Base-by-base conservation (phyloP, 75 land plant genomes). In the Pseudotsuga menziesii region DNA sequence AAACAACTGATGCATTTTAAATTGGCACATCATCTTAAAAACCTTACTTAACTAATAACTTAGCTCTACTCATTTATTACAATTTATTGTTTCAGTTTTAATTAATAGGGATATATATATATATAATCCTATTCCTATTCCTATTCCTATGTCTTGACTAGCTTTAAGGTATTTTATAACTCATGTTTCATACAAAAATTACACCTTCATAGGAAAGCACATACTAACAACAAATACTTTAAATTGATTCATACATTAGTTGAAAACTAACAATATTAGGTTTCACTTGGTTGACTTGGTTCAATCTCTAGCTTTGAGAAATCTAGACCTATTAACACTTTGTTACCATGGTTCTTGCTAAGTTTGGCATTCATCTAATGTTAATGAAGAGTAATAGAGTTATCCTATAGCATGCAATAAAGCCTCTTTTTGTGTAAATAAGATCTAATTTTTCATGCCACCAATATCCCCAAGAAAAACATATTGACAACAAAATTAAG, bases 371-470 rank as follows among this genome's bases (percentile, higher is more conserved):
- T 67, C 32, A 67, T 73, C 32, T 52, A 20, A 75, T 39, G 58
- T 55, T 29, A 81, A 58, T 29, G 80, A 70, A 35, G 88, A 77
- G 44, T 82, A 81, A 56, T 75, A 86, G 80, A 85, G 61, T 56
- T 29, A 55, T 54, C 35, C 4, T 52, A 72, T 75, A 56, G 6
- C 58, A 63, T 25, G 35, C 4, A 56, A 62, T 62, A 85, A 81
- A 44, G 16, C 9, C 54, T 29, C 14, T 15, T 26, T 44, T 29
- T 39, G 74, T 56, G 23, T 64, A 16, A 86, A 66, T 16, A n/a
- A 39, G 22, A 0, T 67, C 48, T 17, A 36, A 17, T 16, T 23
- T 20, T 67, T 67, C 15, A 2, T 22, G 6, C 11, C 57, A 12
- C 57, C 74, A 60, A n/a, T 61, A 25, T 8, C 56, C 26, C 54